Base-by-base conservation (phyloP, 2,329 filamentous ascomycete genomes). In the Pseudogymnoascus sp. region DNA sequence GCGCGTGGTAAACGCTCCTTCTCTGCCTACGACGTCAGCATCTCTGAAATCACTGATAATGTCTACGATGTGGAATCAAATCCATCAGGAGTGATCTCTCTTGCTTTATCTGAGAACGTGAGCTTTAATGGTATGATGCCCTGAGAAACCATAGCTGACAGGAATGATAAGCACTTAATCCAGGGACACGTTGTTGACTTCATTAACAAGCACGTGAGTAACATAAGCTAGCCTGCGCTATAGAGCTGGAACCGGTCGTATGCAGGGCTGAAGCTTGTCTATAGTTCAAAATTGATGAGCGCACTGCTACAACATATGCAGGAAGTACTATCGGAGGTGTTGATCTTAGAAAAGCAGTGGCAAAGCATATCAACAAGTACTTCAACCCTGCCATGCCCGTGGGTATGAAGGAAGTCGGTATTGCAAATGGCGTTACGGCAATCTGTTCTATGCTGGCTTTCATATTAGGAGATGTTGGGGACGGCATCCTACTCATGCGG, bases 401-500 rank as follows among this genome's bases (percentile, higher is more conserved):
- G 4, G 35, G 72, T 1, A 58, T 74, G 8, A 69, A 75, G 0
- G 64, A 79, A 16, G 66, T 82, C 49, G 63, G 76, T 4, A 71
- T 76, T 23, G 72, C 75, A n/a, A 76, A 73, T 41, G 78, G 75
- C 9, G 70, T 77, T 7, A 78, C 77, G 0, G 70, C 75, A 4
- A 66, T 80, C 1, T 74, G 74, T 19, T 75, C 78, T 36, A 74
- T 78, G 69, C 69, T 80, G 9, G 76, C 73, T 0, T 78, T 74
- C 61, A 72, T 70, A 9, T 64, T 82, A 1, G 75, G 73, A 7
- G 76, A 79, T 60, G 69, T 72, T 0, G 76, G 75, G 0, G 78
- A 82, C 49, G 79, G 74, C 1, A 75, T 83, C 19, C 66, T 83
- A 9, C 69, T 80, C 2, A 75, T 72, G 30, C 70, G 75, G 12